These are phyloP conservation scores for Dianthus caryophyllus DNA, from an alignment of 148 eudicot species.

Conservation along the genomic window DNA sequence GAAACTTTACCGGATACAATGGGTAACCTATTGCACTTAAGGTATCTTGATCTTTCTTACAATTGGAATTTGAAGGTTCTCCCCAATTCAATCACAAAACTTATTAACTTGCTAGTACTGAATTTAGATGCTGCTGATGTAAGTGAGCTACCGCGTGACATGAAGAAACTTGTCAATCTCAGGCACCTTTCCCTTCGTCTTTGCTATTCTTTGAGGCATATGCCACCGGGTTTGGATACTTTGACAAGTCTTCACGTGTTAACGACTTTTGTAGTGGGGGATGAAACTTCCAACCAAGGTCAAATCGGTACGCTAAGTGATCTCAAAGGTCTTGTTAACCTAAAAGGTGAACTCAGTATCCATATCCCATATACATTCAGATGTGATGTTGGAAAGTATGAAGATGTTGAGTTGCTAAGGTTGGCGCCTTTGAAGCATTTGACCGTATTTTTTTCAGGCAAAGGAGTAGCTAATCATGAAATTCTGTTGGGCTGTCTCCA, in stretches of 20 bases:
- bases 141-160: slow-evolving; percentile 14
- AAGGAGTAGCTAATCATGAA: neutral
- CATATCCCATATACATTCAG: neutral
- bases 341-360: slow-evolving; percentile 1
- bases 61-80: neutral
- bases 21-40: slow-evolving; percentile 29
- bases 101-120: slow-evolving; percentile 30
- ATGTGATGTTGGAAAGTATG: neutral
- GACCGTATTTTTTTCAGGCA: neutral
- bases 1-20: slow-evolving; percentile 23
- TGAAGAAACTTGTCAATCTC: slow-evolving; percentile 20
- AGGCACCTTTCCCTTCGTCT: neutral
- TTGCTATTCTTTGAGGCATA: neutral
- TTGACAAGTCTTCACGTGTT: slow-evolving; percentile 16
- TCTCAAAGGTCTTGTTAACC: neutral
- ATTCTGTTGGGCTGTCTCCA: neutral
- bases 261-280: slow-evolving; percentile 5
- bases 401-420: neutral
- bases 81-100: slow-evolving; percentile 21
- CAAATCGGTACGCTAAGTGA: neutral
- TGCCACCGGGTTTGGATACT: slow-evolving; percentile 17
- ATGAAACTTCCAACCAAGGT: neutral
- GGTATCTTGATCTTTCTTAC: slow-evolving; percentile 31
- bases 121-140: neutral
- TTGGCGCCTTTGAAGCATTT: neutral